Base-by-base conservation (phyloP, 139 green algal species). In the Deuterostichococcus epilithicus region DNA sequence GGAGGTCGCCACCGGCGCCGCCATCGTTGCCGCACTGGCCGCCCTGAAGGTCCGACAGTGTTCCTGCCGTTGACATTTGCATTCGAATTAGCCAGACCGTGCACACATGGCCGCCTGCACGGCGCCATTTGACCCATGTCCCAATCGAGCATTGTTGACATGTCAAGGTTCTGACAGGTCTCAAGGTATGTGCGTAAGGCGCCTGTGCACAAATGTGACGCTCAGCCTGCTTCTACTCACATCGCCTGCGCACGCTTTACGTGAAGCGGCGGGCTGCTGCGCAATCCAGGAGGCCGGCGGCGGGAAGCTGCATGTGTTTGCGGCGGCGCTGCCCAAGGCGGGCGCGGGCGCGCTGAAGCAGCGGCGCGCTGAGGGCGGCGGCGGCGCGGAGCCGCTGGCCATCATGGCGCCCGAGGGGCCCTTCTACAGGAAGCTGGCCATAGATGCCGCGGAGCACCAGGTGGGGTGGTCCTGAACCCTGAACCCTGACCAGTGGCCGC, bases 241-340 rank as follows among this genome's bases (percentile, higher is more conserved):
- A 18, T 18, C 45, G 45, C 45, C 18, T 13, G 45, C 18, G 45
- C 45, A 60, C 13, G 45, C n/a, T 60, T 60, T 60, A 18, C 45
- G 18, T 13, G 13, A 13, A 60, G 45, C 15, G 15, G 15, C 23
- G 30, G 23, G 10, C 18, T 72, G 67, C 67, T n/a, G 5, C 28
- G 25, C 22, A 2, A 2, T 60, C 37, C 72, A 78, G 77, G 69
- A 45, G 20, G 78, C 72, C 1, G 83, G 37, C 34, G 93, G 93
- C 68, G 93, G 93, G 63, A 94, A 92, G 78, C 67, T 97, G 63
- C 84, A 93, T 77, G 90, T 86, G 5, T 97, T 97, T 76, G 70
- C 96, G 32, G 76, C 80, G 37, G 78, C 59, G 35, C 82, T 96
- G 76, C 89, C 93, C n/a, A 87, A 81, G 45, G 69, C 34, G 22